Evolutionary conservation across 345 rosid genomes (phyloP), one percentile per base, ranked within the genome.

Genomic region (Eucalyptus microcorys): DNA sequence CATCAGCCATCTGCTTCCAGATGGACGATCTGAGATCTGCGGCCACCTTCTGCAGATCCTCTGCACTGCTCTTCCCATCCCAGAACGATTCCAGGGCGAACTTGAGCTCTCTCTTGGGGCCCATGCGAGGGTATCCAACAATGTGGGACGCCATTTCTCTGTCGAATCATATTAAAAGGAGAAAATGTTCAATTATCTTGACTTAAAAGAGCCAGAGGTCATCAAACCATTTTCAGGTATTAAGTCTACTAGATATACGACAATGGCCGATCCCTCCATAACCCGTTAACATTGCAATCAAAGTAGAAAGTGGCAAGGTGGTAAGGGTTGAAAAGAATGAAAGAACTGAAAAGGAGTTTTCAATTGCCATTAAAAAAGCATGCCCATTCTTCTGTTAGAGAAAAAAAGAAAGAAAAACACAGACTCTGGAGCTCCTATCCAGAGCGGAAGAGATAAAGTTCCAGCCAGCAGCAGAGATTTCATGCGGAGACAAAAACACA

Each of bases 51-150:
- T 95, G 92, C 94, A 97, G 91, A 86, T 97, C 99, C 27, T 95
- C 96, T 2, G 98, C 99, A 80, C 91, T 96, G 95, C 94, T 98
- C 96, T 98, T 98, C 57, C 94, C 94, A 91, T 98, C 99, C 99
- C 99, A 98, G 94, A 98, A 98, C 45, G 99, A 97, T 61, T 98
- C 99, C 97, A 97, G 91, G 5, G 99, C 99, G 81, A 97, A 96
- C 92, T 97, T 97, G 89, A 97, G 97, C 96, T 96, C 99, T 90
- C 99, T 97, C 94, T 96, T 97, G 90, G 99, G 99, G 79, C 98
- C 99, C 99, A 97, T 97, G 64, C 99, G 98, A 45, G 99, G 99
- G 59, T 97, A 97, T 94, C 99, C 99, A 94, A 96, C 99, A 92
- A 97, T 93, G 94, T 97, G 99, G 52, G 99, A 96, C 10, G 98